A percentile compares a stretch with the other conserved stretches of the same genome.
Evolutionary conservation across 2,329 filamentous ascomycete genomes (phyloP).

Genomic region (Eutypa lata): DNA sequence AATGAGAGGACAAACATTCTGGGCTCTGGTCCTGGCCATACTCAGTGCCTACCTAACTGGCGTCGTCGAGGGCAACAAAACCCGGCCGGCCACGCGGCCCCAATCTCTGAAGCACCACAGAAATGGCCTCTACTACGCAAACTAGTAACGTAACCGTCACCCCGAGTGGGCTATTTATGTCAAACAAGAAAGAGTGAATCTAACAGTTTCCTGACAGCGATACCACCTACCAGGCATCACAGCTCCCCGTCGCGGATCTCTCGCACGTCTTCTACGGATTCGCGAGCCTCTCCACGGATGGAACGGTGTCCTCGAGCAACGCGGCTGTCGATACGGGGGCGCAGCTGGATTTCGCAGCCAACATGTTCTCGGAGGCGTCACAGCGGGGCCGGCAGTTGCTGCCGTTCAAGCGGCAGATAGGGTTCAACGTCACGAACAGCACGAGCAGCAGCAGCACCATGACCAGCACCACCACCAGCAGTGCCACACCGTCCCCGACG

Average conservation of each 20-base stretch:
- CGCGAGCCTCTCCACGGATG: conserved; percentile 41
- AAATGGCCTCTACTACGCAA: background rate
- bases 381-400: conserved; percentile 54
- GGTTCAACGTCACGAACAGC: conserved; percentile 67
- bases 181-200: too few species aligned
- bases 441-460: too few species aligned
- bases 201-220: background rate
- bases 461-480: too few species aligned
- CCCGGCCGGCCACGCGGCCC: background rate
- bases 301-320: conserved; percentile 56
- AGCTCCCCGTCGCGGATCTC: conserved; percentile 64
- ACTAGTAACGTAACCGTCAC: background rate
- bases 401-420: too few species aligned
- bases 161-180: too few species aligned
- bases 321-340: conserved; percentile 60
- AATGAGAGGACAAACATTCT: background rate
- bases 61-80: background rate
- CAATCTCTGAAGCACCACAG: background rate
- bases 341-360: conserved; percentile 46
- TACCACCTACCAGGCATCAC: conserved; percentile 54
- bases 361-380: too few species aligned
- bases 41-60: background rate
- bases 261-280: conserved; percentile 70
- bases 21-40: background rate
- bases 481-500: too few species aligned